Conservation (phyloP, 805 yeast genomes). For the Lipomyces sp. region DNA sequence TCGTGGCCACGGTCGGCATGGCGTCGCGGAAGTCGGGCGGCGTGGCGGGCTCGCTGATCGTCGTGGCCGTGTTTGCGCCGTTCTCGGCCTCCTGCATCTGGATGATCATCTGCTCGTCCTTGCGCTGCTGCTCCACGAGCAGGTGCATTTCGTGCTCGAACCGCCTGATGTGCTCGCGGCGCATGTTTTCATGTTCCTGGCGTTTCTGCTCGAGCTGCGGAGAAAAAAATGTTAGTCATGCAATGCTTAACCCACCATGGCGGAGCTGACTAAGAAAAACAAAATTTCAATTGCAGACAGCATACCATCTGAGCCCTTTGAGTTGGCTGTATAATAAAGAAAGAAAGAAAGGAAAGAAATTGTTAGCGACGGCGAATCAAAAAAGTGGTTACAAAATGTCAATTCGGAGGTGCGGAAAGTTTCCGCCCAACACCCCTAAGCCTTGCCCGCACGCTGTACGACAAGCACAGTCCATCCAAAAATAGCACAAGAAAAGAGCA, state of each 20-base stretch:
- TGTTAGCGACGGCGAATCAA: not conserved
- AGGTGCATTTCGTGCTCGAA: conserved; percentile 33
- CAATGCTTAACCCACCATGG: no score
- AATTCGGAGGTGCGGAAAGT: not conserved
- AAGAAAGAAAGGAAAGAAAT: not conserved
- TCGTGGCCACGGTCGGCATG: not conserved
- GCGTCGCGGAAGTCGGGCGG: conserved; percentile 32
- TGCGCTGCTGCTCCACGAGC: conserved; percentile 31
- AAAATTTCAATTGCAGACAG: not conserved
- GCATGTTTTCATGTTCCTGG: conserved; percentile 31
- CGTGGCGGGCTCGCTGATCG: conserved; percentile 30
- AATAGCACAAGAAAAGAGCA: not conserved
- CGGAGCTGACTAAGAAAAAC: not conserved
- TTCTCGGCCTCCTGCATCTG: conserved; percentile 27
- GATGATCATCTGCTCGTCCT: conserved; percentile 31
- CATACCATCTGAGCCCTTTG: conserved; percentile 15
- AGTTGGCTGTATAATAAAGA: conserved; percentile 2
- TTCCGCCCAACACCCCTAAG: not conserved
- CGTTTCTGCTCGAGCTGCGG: conserved; percentile 31
- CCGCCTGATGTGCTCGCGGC: conserved; percentile 30
- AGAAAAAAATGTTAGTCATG: conserved; percentile 2
- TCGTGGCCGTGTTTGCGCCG: conserved; percentile 25
- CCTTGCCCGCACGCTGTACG: no score
- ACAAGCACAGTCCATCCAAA: no score
- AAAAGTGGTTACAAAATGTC: not conserved